Evolutionary conservation across 1,284 basidiomycete genomes (phyloP), one percentile per base, ranked within the genome.

Genomic region (Retiboletus flavoniger): DNA sequence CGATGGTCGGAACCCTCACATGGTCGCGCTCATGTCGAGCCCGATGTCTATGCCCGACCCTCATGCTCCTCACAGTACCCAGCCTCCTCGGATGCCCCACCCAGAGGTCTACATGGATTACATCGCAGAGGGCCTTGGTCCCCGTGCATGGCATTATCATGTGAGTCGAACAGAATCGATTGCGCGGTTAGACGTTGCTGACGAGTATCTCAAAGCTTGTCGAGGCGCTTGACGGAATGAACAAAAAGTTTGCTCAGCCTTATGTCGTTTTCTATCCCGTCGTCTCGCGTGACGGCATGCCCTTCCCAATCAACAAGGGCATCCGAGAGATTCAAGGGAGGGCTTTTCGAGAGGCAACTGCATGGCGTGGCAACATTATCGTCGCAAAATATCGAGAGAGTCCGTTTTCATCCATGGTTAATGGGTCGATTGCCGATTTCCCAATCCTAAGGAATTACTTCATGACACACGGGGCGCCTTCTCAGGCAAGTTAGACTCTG

Each of bases 21-120:
- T 89, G 54, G 84, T 89, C 32, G 72, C 78, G 53, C 78, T 91
- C 56, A 84, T 85, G 82, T 86, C 64, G 47, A 88, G 84, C 67
- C 79, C 82, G 7, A 78, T 83, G 71, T 72, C 77, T 51, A 64
- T 74, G 47, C 73, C 75, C 11, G 74, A 75, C 51, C 78, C 78
- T 45, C 77, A 78, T 58, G 73, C 73, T 2, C 72, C 72, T 10
- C 76, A 78, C 50, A 70, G 74, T 32, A 62, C 68, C 53, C 69
- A 54, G 56, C 69, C 66, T 69, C 63, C 79, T 46, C 81, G 84
- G 47, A 80, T 88, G 75, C 89, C 89, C 1, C 89, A 91, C 69
- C 89, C 89, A 9, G 87, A 91, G 68, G 80, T 89, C 35, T 82
- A 86, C 65, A 91, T 91, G 88, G 87, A 91, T 69, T 89, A 86